Conservation (phyloP, 345 rosid species). For the Arabis alpina region DNA sequence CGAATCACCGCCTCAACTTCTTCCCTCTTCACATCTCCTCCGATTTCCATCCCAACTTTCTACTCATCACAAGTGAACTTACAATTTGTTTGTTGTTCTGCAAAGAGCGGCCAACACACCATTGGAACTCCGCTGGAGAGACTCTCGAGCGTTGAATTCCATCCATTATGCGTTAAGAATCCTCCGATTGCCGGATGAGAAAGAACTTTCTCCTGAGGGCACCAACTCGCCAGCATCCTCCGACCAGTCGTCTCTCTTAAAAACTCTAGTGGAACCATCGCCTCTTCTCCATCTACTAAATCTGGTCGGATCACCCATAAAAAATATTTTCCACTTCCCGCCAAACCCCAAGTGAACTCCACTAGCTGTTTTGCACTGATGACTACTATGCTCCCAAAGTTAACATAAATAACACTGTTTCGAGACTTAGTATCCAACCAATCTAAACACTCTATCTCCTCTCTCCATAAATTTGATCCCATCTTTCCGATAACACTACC, state of each 20-base stretch:
- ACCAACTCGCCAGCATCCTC: too few relatives aligned
- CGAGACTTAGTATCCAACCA: conserved; percentile 40
- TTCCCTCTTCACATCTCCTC: conserved; percentile 53
- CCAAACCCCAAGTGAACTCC: conserved; percentile 59
- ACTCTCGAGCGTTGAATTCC: too few relatives aligned
- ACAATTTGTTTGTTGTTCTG: conserved; percentile 62
- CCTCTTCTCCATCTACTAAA: too few relatives aligned
- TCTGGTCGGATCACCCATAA: conserved; percentile 44
- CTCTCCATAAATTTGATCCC: conserved; percentile 38
- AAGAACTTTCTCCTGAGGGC: too few relatives aligned
- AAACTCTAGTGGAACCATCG: too few relatives aligned
- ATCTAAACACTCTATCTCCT: conserved; percentile 32
- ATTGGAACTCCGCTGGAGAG: conserved; percentile 36
- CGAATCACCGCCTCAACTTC: conserved; percentile 53
- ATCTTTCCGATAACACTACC: neutral
- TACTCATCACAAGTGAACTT: conserved; percentile 48
- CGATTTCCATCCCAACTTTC: conserved; percentile 63
- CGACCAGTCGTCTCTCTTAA: too few relatives aligned
- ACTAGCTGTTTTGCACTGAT: conserved; percentile 24
- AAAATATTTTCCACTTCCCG: conserved; percentile 49
- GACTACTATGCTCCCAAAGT: conserved; percentile 29
- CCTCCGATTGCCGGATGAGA: too few relatives aligned
- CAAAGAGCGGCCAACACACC: conserved; percentile 64
- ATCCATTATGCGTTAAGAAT: too few relatives aligned
- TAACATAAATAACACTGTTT: conserved; percentile 35